Evolutionary conservation across 352 stramenopile species (phyloP).

Genomic region (Phytophthora brassicae): DNA sequence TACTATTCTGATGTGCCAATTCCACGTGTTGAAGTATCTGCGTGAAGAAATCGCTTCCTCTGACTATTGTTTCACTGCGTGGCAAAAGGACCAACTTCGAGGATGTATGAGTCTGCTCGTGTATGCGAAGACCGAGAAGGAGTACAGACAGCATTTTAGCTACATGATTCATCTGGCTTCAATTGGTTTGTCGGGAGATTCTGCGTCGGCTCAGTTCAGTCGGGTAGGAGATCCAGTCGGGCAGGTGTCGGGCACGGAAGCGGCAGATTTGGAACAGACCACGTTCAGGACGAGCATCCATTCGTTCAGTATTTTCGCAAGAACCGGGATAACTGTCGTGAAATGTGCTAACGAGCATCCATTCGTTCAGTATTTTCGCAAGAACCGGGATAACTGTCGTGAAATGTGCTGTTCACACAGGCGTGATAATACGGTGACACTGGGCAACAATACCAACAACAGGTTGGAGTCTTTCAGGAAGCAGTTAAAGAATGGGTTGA

Average conservation of each 20-base stretch:
- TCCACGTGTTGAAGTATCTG: no score
- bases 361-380: neutral
- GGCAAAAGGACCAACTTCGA: no score
- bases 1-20: no score
- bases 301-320: no score
- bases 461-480: neutral
- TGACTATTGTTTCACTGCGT: no score
- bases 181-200: no score
- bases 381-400: neutral
- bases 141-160: neutral
- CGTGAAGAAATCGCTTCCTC: no score
- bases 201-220: neutral
- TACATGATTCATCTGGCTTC: neutral
- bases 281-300: no score
- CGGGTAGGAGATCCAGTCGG: neutral
- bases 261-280: no score
- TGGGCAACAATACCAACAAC: neutral
- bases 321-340: neutral
- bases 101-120: neutral
- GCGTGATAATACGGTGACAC: neutral
- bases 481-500: neutral
- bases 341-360: neutral
- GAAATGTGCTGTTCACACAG: neutral
- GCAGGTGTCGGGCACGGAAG: neutral
- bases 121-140: neutral